phyloP scores from a whole-genome alignment of 768 basidiomycete species.

The Gymnopilus dilepis region DNA sequence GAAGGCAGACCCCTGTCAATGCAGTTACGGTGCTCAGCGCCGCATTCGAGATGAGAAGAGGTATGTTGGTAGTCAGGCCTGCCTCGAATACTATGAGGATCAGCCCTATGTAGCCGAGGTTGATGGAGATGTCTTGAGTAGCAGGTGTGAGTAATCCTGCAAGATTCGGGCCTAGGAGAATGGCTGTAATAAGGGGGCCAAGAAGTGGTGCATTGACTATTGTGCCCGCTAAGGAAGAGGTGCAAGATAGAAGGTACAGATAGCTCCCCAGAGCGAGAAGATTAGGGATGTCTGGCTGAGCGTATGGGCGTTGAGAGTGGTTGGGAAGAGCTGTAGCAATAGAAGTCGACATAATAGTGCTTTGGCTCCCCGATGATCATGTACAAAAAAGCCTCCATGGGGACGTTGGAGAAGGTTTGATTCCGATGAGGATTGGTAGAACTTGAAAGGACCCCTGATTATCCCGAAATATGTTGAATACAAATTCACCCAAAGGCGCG shows the following conservation, averaged over 20 bases:
- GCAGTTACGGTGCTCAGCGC: conserved; percentile 54
- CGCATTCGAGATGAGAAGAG: conserved; percentile 49
- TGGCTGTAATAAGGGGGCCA: conserved; percentile 22
- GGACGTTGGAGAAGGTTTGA: too few species aligned
- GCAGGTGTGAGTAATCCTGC: conserved; percentile 50
- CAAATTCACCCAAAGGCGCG: background rate
- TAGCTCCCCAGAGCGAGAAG: conserved; percentile 59
- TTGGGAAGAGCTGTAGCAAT: conserved; percentile 12
- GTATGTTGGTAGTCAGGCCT: conserved; percentile 54
- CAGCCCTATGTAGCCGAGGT: conserved; percentile 47
- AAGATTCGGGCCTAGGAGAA: conserved; percentile 55
- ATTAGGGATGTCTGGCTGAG: conserved; percentile 34
- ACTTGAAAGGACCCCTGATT: background rate
- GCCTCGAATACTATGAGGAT: conserved; percentile 65
- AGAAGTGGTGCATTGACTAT: conserved; percentile 41
- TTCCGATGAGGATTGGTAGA: too few species aligned
- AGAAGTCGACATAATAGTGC: background rate
- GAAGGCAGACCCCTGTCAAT: conserved; percentile 54
- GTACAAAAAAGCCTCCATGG: too few species aligned
- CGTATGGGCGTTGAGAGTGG: conserved; percentile 28
- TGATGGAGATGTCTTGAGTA: conserved; percentile 50
- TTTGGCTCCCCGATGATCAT: too few species aligned
- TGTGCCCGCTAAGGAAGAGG: conserved; percentile 45
- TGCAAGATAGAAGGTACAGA: conserved; percentile 56
- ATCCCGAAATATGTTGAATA: background rate